phyloP scores from a whole-genome alignment of 768 basidiomycete genomes.

The Xerocomellus amylosporus region DNA sequence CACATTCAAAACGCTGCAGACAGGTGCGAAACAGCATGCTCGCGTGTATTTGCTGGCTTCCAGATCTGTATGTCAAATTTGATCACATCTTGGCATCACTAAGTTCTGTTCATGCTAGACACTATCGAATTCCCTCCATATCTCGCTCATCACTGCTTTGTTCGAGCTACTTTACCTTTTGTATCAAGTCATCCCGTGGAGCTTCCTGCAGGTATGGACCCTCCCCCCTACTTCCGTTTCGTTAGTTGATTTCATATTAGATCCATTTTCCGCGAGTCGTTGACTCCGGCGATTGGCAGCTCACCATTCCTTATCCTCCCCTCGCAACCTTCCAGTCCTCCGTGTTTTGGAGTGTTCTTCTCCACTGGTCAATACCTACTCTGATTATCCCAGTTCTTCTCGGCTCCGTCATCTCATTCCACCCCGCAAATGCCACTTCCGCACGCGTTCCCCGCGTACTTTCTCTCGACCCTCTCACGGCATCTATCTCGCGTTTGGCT shows the following conservation, averaged over 20 bases:
- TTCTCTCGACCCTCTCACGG: constrained; percentile 59
- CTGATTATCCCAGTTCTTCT: constrained; percentile 55
- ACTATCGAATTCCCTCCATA: constrained; percentile 63
- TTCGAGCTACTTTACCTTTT: constrained; percentile 56
- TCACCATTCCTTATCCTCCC: constrained; percentile 49
- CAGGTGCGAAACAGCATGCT: constrained; percentile 17
- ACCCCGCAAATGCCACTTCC: constrained; percentile 36
- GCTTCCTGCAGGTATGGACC: constrained; percentile 37
- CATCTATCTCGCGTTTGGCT: constrained; percentile 62
- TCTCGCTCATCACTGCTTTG: constrained; percentile 53
- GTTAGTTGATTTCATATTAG: constrained; percentile 11
- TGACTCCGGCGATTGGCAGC: constrained; percentile 6
- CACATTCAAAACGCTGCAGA: constrained; percentile 22
- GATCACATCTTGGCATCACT: background rate
- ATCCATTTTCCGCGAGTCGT: constrained; percentile 14
- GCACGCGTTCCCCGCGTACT: constrained; percentile 22
- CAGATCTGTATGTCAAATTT: constrained; percentile 26
- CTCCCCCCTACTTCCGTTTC: background rate
- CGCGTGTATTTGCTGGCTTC: constrained; percentile 20
- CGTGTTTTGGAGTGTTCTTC: constrained; percentile 51
- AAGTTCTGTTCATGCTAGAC: constrained; percentile 37
- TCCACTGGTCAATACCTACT: constrained; percentile 64
- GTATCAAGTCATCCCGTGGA: constrained; percentile 53
- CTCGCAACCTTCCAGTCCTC: constrained; percentile 41
- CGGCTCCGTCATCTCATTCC: constrained; percentile 64